Base-by-base conservation (phyloP, 2,329 filamentous ascomycete species). In the Microcyclospora tardicrescens region DNA sequence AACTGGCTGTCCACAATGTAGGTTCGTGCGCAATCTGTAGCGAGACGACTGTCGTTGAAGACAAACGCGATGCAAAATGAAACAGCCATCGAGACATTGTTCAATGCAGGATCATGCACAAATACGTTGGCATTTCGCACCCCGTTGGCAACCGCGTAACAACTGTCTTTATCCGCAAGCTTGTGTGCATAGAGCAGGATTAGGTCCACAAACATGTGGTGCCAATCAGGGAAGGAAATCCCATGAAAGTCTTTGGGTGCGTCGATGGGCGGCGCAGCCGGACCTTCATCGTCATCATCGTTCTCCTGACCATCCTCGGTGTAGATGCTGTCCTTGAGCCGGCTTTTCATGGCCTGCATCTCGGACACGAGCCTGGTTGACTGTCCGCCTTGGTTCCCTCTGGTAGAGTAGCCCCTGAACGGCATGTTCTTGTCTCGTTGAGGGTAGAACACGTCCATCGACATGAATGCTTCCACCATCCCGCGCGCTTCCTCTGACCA, bases 201-300 rank as follows among this genome's bases (percentile, higher is more conserved):
- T 56, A 93, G 93, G 53, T 91, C 83, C 28, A 93, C 72, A 56
- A 98, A 94, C 1, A 94, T 71, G 49, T 93, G 83, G 2, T 95
- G 72, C 91, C 91, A 98, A 34, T 77, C 72, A 41, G 79, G 69
- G 54, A 96, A 94, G 0, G 77, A 67, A 34, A 96, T 83, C 6
- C 81, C 82, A 48, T 84, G 79, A 54, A 85, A 87, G 42, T 71
- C 67, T 34, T 60, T 60, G 2, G 73, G 72, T 29, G 19, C 19
- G 30, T n/a, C 14, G 12, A 15, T 32, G 14, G 12, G 12, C 30
- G 14, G 14, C 12, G 30, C 30, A 32, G 30, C 30, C 24, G 32
- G 33, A 29, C 32, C 28, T 16, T 36, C 35, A n/a, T 36, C 35
- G 16, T 36, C n/a, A 36, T 13, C n/a, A 34, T 33, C 19, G 33